These are phyloP conservation scores for Paracorniculantispora psalliotae DNA, from an alignment of 2,329 filamentous ascomycete species.

Conservation along the genomic window DNA sequence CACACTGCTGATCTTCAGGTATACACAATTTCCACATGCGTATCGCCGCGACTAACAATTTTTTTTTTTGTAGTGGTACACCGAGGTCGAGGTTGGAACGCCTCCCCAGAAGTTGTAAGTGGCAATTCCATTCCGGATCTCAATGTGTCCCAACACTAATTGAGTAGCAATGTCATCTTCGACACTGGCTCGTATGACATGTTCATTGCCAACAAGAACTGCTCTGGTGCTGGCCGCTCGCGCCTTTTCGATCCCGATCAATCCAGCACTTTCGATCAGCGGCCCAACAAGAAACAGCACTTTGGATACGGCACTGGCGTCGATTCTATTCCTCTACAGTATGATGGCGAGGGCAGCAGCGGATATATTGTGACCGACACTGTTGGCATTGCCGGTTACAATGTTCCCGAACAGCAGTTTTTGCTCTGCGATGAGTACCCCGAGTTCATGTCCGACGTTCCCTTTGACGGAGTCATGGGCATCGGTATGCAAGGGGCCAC, in stretches of 20 bases:
- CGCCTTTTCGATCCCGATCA: slow-evolving; percentile 23
- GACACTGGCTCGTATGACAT: slow-evolving; percentile 28
- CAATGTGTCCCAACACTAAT: neutral
- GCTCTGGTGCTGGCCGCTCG: slow-evolving; percentile 23
- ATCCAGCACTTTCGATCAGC: slow-evolving; percentile 25
- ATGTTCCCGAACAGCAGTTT: slow-evolving; percentile 23
- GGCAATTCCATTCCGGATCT: neutral
- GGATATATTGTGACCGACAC: slow-evolving; percentile 26
- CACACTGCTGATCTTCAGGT: slow-evolving; percentile 11
- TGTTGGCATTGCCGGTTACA: slow-evolving; percentile 23
- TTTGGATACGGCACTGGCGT: slow-evolving; percentile 24
- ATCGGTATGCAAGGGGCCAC: slow-evolving; percentile 18
- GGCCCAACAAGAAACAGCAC: slow-evolving; percentile 17
- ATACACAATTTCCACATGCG: neutral
- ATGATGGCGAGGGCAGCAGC: slow-evolving; percentile 12
- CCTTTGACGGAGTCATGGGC: slow-evolving; percentile 30
- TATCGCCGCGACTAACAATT: neutral
- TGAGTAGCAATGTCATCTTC: slow-evolving; percentile 25
- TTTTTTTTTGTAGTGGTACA: slow-evolving; percentile 13
- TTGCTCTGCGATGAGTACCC: slow-evolving; percentile 27
- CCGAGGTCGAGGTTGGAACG: slow-evolving; percentile 15
- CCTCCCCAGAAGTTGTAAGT: slow-evolving; percentile 26
- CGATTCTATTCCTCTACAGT: slow-evolving; percentile 22
- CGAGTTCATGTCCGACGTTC: slow-evolving; percentile 21
- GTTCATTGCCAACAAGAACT: slow-evolving; percentile 25